Conservation (phyloP, 2,329 filamentous ascomycete species). For the Aphanocladium album region DNA sequence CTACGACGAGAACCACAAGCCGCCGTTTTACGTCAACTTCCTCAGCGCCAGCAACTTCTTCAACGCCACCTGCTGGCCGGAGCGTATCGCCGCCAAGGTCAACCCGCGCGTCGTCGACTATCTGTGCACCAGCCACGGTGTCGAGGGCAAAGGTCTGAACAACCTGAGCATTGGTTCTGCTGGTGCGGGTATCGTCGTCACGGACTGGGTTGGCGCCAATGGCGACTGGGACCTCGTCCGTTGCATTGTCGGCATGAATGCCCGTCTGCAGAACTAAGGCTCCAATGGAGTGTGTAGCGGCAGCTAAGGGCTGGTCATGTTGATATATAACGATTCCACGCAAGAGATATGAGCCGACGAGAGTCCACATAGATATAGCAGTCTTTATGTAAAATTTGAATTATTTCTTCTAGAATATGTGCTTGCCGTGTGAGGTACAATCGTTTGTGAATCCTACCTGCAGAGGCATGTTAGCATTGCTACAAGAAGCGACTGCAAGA, state of each 20-base stretch:
- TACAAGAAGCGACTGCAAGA: background rate
- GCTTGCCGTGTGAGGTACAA: background rate
- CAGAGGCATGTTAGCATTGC: slow-evolving; percentile 5
- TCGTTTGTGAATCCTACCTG: background rate
- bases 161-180: slow-evolving; percentile 60
- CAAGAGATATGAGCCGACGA: background rate
- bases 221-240: slow-evolving; percentile 89
- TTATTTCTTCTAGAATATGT: background rate
- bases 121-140: slow-evolving; percentile 53
- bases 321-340: background rate
- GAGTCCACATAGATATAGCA: background rate
- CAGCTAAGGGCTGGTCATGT: background rate
- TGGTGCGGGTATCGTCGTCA: slow-evolving; percentile 81
- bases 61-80: slow-evolving; percentile 87
- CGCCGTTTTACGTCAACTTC: slow-evolving; percentile 84
- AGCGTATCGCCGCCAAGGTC: slow-evolving; percentile 79
- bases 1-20: slow-evolving; percentile 23
- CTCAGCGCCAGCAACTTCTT: slow-evolving; percentile 91
- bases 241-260: slow-evolving; percentile 89
- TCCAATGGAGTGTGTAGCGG: background rate
- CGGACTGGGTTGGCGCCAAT: slow-evolving; percentile 83
- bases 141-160: slow-evolving; percentile 43
- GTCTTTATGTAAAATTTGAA: slow-evolving; percentile 5
- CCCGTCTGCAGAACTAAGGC: slow-evolving; percentile 46
- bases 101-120: slow-evolving; percentile 71